phyloP scores from a whole-genome alignment of 1,284 basidiomycete species.

The Fomitopsis betulina region DNA sequence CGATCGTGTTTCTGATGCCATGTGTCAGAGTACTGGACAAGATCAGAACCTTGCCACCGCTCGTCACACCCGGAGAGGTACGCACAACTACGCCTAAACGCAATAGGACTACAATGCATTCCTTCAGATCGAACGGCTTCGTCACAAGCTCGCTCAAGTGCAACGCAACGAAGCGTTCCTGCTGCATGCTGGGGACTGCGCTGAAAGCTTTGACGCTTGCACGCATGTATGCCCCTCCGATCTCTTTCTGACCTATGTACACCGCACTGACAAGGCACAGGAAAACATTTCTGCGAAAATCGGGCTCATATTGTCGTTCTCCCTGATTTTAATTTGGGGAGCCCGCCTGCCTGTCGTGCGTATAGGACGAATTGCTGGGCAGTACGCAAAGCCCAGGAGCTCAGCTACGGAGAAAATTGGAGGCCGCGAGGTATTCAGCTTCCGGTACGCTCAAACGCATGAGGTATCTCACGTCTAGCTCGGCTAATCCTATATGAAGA shows the following conservation, averaged over 20 bases:
- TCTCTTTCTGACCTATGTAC: neutral
- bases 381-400: conserved; percentile 95
- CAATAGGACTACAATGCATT: neutral
- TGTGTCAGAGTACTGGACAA: conserved; percentile 65
- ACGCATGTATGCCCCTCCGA: conserved; percentile 57
- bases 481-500: conserved; percentile 33
- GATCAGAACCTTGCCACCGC: conserved; percentile 73
- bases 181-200: conserved; percentile 96
- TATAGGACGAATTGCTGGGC: conserved; percentile 90
- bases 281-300: conserved; percentile 94
- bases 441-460: conserved; percentile 48
- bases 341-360: conserved; percentile 89
- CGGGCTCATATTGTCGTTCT: conserved; percentile 92
- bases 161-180: conserved; percentile 90
- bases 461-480: neutral
- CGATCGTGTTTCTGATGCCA: neutral
- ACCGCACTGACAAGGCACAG: conserved; percentile 30
- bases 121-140: conserved; percentile 83
- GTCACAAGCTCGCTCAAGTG: conserved; percentile 75
- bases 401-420: conserved; percentile 80
- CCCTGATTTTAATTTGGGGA: conserved; percentile 92
- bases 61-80: conserved; percentile 89
- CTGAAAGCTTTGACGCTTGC: conserved; percentile 90
- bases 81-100: conserved; percentile 13
- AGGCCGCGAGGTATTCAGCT: conserved; percentile 70